Evolutionary conservation across 371 early-diverging fungal genomes (phyloP), one percentile per base, ranked within the genome.

Genomic region (Mortierella sp.): DNA sequence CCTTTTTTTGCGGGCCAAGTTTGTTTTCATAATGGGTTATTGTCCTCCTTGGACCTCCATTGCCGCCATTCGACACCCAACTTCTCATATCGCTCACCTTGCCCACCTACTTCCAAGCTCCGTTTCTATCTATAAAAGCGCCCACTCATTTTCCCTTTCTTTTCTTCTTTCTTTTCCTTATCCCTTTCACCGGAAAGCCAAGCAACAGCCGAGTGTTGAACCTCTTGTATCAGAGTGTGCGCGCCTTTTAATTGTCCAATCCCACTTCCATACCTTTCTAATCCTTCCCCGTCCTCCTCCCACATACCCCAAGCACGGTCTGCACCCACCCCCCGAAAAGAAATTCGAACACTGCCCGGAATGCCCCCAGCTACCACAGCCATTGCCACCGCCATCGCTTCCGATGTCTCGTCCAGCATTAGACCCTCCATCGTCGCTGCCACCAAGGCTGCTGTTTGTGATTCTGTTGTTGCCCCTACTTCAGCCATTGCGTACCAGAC

Each of bases 281-380:
- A 28, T 31, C 53, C 54, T 53, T 37, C 14, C 34, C 37, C 53
- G 57, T 51, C 19, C 31, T 59, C 44, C 48, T 53, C 16, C 26
- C 51, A n/a, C 53, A n/a, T n/a, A 31, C 19, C 53, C 51, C 31
- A 76, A 77, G 80, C 80, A 80, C 84, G 84, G 80, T 83, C 80
- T 83, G 80, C 84, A 80, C 84, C 80, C 77, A 72, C 77, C 75
- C 80, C 74, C 74, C 77, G 69, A 78, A 74, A 77, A 78, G 72
- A 72, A 82, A 77, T 70, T 78, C 76, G 71, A 73, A 76, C 77
- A 71, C 61, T 74, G 46, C 78, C 71, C 51, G 51, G 55, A 72
- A 83, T 83, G 84, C 55, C 80, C 54, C 80, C 80, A 72, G 71
- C 73, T 48, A 72, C 78, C 71, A 79, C 71, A 37, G 43, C 55